Evolutionary conservation across 116 monocot genomes (phyloP).

Genomic region (Iris pallida): DNA sequence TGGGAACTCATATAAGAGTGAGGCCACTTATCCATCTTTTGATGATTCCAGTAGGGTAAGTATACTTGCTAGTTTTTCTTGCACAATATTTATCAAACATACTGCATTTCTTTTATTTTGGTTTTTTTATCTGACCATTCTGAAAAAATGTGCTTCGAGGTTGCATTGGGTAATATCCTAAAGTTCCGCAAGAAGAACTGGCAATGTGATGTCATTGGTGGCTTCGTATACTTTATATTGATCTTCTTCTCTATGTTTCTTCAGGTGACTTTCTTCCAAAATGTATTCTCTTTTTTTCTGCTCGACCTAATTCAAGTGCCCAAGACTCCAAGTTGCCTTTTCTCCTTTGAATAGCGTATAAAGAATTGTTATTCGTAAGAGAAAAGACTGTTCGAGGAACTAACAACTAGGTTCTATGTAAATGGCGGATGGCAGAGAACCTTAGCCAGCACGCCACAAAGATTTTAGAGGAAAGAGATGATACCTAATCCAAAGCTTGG

Average conservation of each 20-base stretch:
- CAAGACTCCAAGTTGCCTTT: too few relatives aligned
- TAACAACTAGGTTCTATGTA: too few relatives aligned
- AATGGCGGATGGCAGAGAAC: too few relatives aligned
- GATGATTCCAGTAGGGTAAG: constrained; percentile 86
- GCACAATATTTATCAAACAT: not conserved
- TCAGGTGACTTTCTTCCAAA: constrained; percentile 55
- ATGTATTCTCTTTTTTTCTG: too few relatives aligned
- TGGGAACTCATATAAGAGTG: constrained; percentile 67
- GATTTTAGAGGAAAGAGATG: too few relatives aligned
- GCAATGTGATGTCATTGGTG: constrained; percentile 98
- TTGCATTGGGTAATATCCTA: constrained; percentile 91
- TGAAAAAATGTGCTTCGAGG: constrained; percentile 31
- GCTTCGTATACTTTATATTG: constrained; percentile 87
- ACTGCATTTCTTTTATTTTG: not conserved
- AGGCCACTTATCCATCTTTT: constrained; percentile 87
- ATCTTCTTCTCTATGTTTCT: constrained; percentile 95
- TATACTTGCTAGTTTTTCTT: not conserved
- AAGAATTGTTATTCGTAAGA: too few relatives aligned
- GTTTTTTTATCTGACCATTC: not conserved
- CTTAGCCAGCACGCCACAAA: too few relatives aligned
- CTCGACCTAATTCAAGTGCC: too few relatives aligned
- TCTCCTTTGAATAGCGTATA: too few relatives aligned
- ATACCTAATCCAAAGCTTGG: too few relatives aligned
- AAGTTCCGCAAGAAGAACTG: constrained; percentile 99
- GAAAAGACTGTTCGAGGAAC: too few relatives aligned